Evolutionary conservation across 139 green algal species (phyloP).

Genomic region (Ettlia oleoabundans): DNA sequence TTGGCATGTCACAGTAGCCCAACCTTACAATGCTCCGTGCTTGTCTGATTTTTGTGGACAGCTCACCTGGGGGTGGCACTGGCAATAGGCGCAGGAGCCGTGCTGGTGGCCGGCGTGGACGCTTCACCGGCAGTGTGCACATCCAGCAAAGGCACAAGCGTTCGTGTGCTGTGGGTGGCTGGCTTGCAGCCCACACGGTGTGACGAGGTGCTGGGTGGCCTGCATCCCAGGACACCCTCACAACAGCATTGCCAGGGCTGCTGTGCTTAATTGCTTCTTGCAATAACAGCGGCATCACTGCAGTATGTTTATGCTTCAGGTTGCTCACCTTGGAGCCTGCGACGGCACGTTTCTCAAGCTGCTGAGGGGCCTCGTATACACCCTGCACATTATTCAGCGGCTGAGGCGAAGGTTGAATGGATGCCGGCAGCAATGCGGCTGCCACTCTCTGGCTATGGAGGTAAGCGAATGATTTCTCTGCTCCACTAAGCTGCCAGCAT

Average conservation of each 20-base stretch:
- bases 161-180: conserved; percentile 19
- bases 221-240: neutral
- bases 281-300: too few species aligned
- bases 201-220: neutral
- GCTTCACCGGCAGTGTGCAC: too few species aligned
- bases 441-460: too few species aligned
- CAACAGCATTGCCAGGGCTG: too few species aligned
- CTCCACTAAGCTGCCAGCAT: too few species aligned
- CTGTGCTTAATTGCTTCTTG: too few species aligned
- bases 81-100: neutral
- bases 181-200: conserved; percentile 20
- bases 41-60: neutral
- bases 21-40: too few species aligned
- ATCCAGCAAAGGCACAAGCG: conserved; percentile 7
- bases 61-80: neutral
- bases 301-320: too few species aligned
- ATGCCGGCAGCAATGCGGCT: too few species aligned
- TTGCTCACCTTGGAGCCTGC: neutral
- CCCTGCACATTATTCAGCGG: neutral
- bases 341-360: neutral
- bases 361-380: neutral
- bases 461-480: too few species aligned
- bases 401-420: neutral
- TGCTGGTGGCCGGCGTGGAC: too few species aligned
- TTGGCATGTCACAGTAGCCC: too few species aligned